Evolutionary conservation across 768 basidiomycete genomes (phyloP), one percentile per base, ranked within the genome.

Genomic region (Boletus huronensis): DNA sequence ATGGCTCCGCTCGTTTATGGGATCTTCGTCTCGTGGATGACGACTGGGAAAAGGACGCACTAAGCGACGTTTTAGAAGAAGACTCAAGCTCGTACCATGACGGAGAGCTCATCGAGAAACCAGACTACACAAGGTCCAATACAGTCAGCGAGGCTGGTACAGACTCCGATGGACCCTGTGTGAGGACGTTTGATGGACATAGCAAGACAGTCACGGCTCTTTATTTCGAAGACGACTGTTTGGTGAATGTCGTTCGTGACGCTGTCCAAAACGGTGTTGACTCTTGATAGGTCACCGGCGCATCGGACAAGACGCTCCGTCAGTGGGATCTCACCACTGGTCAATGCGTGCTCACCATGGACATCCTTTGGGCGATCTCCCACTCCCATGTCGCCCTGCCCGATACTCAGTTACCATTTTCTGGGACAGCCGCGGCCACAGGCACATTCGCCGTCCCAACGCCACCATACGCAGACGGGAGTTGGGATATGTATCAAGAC

Each of bases 271-370:
- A 36, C 55, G 8, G 50, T 63, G 49, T 65, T 68, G 31, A 64
- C 46, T 51, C 55, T 48, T n/a, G 49, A 54, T 53, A 95, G 94
- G 92, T 98, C 13, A 98, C 95, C 8, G 97, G 97, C 32, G 96
- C 97, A 6, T 93, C 92, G 4, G 97, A 99, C 75, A 98, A 98
- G 73, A 99, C 97, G 0, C 80, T 99, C 51, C 90, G 97, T 3
- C 96, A 98, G 69, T 99, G 97, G 97, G 97, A 98, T 67, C 82
- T 98, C 50, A 83, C 82, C 19, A 98, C 97, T 0, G 97, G 96
- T 7, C 97, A 98, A 77, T 99, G 97, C 72, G 88, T 98, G 43
- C 87, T 97, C 78, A 96, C 96, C 23, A 99, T 99, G 97, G 97
- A 99, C 71, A 97, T 99, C 59, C 84, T 99, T 25, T 99, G 97